A percentile compares a stretch with the other conserved stretches of the same genome.
These are phyloP conservation scores for Coleophoma crateriformis DNA, from an alignment of 2,329 filamentous ascomycete species.

Conservation along the genomic window DNA sequence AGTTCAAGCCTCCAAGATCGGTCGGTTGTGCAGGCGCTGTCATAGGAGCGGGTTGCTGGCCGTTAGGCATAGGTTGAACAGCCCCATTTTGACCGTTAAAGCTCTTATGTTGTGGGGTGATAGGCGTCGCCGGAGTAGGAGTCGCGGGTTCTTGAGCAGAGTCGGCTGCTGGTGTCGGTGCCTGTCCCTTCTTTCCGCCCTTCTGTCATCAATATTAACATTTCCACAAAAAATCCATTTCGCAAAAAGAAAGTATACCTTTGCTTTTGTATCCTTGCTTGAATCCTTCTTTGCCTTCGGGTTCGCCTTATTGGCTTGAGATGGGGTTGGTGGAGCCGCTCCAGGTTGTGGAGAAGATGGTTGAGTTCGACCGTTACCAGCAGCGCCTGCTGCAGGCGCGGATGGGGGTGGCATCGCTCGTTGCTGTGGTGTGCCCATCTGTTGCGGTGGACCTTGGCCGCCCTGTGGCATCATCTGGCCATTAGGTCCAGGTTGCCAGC, in stretches of 20 bases:
- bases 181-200: constrained; percentile 54
- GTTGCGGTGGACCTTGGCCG: constrained; percentile 29
- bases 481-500: constrained; percentile 26
- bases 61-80: constrained; percentile 34
- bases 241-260: constrained; percentile 48
- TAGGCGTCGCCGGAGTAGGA: constrained; percentile 57
- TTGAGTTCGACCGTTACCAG: constrained; percentile 48
- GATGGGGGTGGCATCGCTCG: constrained; percentile 64
- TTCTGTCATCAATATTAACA: constrained; percentile 28
- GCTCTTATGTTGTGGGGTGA: constrained; percentile 50
- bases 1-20: constrained; percentile 37
- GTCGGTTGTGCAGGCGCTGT: constrained; percentile 39
- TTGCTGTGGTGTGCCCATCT: constrained; percentile 63
- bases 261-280: constrained; percentile 70
- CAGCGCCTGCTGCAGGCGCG: constrained; percentile 42
- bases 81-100: constrained; percentile 42
- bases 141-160: constrained; percentile 49
- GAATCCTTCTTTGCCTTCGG: constrained; percentile 82
- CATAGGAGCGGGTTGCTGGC: constrained; percentile 34
- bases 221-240: constrained; percentile 27
- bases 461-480: constrained; percentile 41
- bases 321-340: constrained; percentile 70
- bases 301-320: constrained; percentile 64
- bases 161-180: constrained; percentile 54
- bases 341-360: constrained; percentile 59